A percentile compares a stretch with the other conserved stretches of the same genome.
These are phyloP conservation scores for Rhynchospora breviuscula DNA, from an alignment of 176 grass and related monocot species.

Conservation along the genomic window DNA sequence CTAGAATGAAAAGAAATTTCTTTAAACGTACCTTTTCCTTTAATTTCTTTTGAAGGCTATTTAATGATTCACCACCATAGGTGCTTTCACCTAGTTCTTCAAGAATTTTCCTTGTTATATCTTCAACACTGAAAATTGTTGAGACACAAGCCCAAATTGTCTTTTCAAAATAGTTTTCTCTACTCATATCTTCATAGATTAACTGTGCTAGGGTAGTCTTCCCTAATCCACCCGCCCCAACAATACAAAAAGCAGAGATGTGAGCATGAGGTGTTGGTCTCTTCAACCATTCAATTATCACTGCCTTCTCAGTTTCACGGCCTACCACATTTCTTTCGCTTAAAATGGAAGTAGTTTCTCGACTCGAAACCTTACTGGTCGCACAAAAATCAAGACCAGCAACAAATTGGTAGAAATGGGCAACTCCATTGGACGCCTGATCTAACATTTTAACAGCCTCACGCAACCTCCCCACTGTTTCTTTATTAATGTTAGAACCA, in stretches of 20 bases:
- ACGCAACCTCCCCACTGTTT: background rate
- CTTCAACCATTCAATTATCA: background rate
- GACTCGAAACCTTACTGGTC: background rate
- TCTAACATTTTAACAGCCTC: background rate
- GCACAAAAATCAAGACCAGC: background rate
- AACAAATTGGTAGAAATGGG: background rate
- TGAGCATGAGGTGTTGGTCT: background rate
- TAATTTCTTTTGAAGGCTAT: background rate
- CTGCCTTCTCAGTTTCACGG: constrained; percentile 3
- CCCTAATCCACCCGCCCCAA: constrained; percentile 16
- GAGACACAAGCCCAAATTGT: constrained; percentile 7
- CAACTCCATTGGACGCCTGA: background rate
- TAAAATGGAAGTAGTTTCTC: background rate
- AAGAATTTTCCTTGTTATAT: constrained; percentile 21
- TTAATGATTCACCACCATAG: background rate
- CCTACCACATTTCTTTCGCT: background rate
- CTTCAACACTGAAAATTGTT: background rate
- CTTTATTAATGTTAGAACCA: background rate
- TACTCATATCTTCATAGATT: background rate
- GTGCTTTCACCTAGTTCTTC: background rate
- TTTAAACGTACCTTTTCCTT: background rate
- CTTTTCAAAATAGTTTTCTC: background rate
- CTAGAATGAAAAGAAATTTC: constrained; percentile 25
- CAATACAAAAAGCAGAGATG: background rate
- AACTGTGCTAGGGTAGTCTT: constrained; percentile 20